Evolutionary conservation across 1,284 basidiomycete genomes (phyloP).

Genomic region (Ceratobasidium sp.): DNA sequence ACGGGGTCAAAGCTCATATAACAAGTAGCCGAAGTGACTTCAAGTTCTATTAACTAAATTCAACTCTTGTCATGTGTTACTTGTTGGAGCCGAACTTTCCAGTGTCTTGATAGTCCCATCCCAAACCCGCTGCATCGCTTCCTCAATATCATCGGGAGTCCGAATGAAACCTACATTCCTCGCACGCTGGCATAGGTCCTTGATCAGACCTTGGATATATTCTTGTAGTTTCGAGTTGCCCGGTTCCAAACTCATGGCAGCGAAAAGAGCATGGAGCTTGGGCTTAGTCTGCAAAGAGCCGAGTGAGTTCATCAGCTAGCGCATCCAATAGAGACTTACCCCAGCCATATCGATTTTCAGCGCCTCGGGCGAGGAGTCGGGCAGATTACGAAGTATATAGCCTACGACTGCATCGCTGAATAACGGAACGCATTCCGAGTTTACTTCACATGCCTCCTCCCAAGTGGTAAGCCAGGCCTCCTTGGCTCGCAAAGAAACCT

Average conservation of each 20-base stretch:
- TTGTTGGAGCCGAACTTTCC: not conserved
- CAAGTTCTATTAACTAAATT: too few species aligned
- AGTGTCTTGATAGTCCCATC: not conserved
- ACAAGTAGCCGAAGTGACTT: too few species aligned
- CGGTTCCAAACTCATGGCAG: not conserved
- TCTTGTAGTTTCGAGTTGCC: conserved; percentile 18
- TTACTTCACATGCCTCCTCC: conserved; percentile 21
- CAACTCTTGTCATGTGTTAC: too few species aligned
- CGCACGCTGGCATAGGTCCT: conserved; percentile 15
- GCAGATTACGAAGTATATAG: conserved; percentile 20
- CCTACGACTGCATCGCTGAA: conserved; percentile 7
- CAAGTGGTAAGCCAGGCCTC: conserved; percentile 21
- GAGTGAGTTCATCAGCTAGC: not conserved
- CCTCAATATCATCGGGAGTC: conserved; percentile 11
- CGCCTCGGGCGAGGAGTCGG: conserved; percentile 3
- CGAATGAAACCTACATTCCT: not conserved
- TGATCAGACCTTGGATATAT: conserved; percentile 10
- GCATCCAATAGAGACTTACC: not conserved
- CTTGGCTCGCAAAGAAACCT: conserved; percentile 16
- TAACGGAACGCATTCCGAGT: conserved; percentile 6
- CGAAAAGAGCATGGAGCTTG: not conserved
- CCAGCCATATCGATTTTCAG: conserved; percentile 16
- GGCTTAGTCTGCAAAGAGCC: not conserved
- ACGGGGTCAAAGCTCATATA: too few species aligned
- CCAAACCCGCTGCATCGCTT: conserved; percentile 35